These are phyloP conservation scores for Phaffomyces antillensis DNA, from an alignment of 805 yeast species.

Conservation along the genomic window DNA sequence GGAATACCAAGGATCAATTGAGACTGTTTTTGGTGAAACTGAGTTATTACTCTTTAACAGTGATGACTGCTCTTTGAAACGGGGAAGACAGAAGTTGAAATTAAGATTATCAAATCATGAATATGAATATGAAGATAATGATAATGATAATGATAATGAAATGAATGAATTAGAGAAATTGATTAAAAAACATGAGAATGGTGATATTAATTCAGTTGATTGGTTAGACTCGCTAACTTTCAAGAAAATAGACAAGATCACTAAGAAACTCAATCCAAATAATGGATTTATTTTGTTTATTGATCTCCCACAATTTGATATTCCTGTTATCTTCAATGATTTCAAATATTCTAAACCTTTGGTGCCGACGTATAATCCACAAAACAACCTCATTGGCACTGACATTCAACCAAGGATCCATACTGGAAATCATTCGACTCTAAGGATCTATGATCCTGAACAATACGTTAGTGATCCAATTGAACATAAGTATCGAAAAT, in stretches of 20 bases:
- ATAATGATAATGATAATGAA: constrained; percentile 25
- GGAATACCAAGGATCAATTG: constrained; percentile 56
- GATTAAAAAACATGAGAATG: constrained; percentile 58
- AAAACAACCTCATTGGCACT: constrained; percentile 31
- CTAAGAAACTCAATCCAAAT: constrained; percentile 19
- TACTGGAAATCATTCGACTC: constrained; percentile 27
- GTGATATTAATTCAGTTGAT: constrained; percentile 49
- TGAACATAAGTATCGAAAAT: constrained; percentile 75
- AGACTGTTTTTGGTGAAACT: constrained; percentile 52
- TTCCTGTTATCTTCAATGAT: constrained; percentile 67
- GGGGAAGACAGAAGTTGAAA: constrained; percentile 60
- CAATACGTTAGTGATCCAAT: constrained; percentile 69
- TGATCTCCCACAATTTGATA: constrained; percentile 59
- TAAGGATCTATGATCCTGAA: constrained; percentile 61
- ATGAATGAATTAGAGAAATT: constrained; percentile 45
- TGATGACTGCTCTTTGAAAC: constrained; percentile 53
- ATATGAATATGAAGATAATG: no score
- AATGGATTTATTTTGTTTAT: constrained; percentile 36
- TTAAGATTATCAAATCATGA: constrained; percentile 29
- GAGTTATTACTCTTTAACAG: constrained; percentile 52
- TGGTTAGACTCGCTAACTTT: constrained; percentile 74
- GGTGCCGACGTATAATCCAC: constrained; percentile 33
- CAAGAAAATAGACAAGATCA: constrained; percentile 35
- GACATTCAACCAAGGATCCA: constrained; percentile 21
- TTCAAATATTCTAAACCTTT: constrained; percentile 32